Evolutionary conservation across 2,329 filamentous ascomycete species (phyloP), one percentile per base, ranked within the genome.

Genomic region (Stachybotrys chartarum): DNA sequence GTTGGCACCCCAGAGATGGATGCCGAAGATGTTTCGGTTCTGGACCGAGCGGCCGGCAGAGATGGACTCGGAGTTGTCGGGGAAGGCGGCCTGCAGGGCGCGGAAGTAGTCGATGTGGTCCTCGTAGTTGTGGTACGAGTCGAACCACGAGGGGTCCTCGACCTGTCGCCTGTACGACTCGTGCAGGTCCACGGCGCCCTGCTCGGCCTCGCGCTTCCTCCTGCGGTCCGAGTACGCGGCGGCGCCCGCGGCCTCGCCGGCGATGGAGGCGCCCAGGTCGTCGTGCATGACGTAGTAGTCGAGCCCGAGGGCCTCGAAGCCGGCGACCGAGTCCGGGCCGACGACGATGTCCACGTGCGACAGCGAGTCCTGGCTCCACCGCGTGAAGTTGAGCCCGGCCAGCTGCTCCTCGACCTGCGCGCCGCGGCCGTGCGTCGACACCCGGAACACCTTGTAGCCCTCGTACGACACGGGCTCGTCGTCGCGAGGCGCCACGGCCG

Each of bases 1-100:
- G 11, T 63, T 65, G 1, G 64, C 64, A 7, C 78, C 78, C 66
- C 71, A 81, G 30, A 81, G 67, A 58, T 80, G 78, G 50, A 81
- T 60, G 0, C 84, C 87, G 16, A 81, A 79, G 51, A 91, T 88
- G 55, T 70, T 63, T 31, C 76, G 67, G 10, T 75, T 76, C 60
- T 78, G 65, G 46, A 71, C 71, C 1, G 77, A 78, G 16, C 65
- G 70, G 0, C 78, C 78, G 5, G 73, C 68, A 2, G 70, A 72
- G 6, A 80, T 67, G 6, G 78, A 64, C 62, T 78, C 71, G 1
- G 78, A 75, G 58, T 79, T 77, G 8, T 65, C 64, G 3, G 77
- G 71, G 55, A 78, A 75, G 6, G 66, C 59, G 8, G 66, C 58
- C 16, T 74, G 72, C 10, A 81, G 63, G 52, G 75, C 70, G 3